Conservation (phyloP, 306 rosid species). For the Canavalia gladiata region DNA sequence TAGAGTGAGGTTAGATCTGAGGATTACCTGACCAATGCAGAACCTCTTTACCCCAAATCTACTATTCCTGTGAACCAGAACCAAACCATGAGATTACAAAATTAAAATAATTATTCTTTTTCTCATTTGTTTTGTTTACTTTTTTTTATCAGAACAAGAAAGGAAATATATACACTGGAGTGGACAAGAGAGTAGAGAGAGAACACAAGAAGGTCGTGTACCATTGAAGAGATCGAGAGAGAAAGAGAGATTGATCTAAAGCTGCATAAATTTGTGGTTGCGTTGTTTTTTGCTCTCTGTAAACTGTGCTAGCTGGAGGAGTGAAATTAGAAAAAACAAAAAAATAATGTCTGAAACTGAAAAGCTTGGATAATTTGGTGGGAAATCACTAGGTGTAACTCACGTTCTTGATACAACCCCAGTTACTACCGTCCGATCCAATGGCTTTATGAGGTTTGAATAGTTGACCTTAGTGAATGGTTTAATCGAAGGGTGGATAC, state of each 20-base stretch:
- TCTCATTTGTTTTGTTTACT: neutral
- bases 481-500: constrained; percentile 23
- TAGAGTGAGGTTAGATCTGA: constrained; percentile 67
- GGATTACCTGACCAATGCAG: constrained; percentile 62
- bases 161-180: constrained; percentile 38
- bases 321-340: constrained; percentile 34
- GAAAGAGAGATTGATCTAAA: constrained; percentile 53
- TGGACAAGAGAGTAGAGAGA: constrained; percentile 33
- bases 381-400: neutral
- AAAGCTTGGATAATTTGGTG: constrained; percentile 51
- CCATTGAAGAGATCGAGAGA: constrained; percentile 55
- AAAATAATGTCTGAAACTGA: constrained; percentile 10
- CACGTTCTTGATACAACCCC: neutral
- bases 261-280: constrained; percentile 56
- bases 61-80: constrained; percentile 65
- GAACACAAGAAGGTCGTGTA: constrained; percentile 47
- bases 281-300: constrained; percentile 50
- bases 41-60: constrained; percentile 62
- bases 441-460: constrained; percentile 1
- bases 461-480: neutral
- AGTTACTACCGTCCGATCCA: neutral
- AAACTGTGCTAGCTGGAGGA: constrained; percentile 46
- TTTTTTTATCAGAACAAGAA: neutral
- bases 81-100: constrained; percentile 48
- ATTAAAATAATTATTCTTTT: constrained; percentile 12